Percentiles rank a stretch among this genome's conserved stretches.
These are phyloP conservation scores for Darksidea phi DNA, from an alignment of 495 filamentous ascomycete genomes.

Conservation along the genomic window DNA sequence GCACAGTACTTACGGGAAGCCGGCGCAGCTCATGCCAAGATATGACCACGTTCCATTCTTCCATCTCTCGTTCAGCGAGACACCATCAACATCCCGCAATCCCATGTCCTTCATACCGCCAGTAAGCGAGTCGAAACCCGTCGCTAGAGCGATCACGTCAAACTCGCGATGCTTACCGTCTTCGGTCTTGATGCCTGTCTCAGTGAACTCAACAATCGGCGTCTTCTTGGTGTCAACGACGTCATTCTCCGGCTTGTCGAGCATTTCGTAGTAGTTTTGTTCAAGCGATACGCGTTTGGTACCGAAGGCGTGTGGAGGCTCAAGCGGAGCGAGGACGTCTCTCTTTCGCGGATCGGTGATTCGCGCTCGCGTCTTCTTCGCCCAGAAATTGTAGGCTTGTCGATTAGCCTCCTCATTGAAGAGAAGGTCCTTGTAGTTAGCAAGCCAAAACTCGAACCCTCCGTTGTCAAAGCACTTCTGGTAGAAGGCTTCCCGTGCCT, in stretches of 20 bases:
- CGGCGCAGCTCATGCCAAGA: conserved; percentile 50
- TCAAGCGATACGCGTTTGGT: conserved; percentile 53
- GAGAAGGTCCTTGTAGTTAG: conserved; percentile 53
- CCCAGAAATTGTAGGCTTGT: conserved; percentile 48
- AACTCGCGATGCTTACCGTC: conserved; percentile 50
- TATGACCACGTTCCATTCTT: conserved; percentile 47
- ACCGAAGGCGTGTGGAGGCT: conserved; percentile 51
- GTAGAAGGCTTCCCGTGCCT: conserved; percentile 51
- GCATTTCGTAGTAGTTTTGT: conserved; percentile 54
- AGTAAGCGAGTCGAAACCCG: conserved; percentile 56
- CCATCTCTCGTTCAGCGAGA: conserved; percentile 52
- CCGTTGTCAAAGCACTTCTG: conserved; percentile 51
- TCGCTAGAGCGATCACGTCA: conserved; percentile 56
- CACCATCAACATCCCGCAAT: conserved; percentile 47
- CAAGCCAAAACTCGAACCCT: conserved; percentile 55
- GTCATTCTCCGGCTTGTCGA: conserved; percentile 51
- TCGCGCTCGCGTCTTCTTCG: conserved; percentile 46
- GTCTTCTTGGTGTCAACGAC: conserved; percentile 51
- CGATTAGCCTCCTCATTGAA: conserved; percentile 50
- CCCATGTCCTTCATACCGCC: conserved; percentile 54
- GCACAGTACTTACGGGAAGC: conserved; percentile 44
- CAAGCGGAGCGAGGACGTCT: conserved; percentile 52
- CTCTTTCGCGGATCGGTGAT: conserved; percentile 50
- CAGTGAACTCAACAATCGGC: conserved; percentile 46
- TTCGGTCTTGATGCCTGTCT: conserved; percentile 46